Percentiles rank a stretch among this genome's conserved stretches.
Conservation (phyloP, 2,329 filamentous ascomycete genomes). For the Esteya vermicola region DNA sequence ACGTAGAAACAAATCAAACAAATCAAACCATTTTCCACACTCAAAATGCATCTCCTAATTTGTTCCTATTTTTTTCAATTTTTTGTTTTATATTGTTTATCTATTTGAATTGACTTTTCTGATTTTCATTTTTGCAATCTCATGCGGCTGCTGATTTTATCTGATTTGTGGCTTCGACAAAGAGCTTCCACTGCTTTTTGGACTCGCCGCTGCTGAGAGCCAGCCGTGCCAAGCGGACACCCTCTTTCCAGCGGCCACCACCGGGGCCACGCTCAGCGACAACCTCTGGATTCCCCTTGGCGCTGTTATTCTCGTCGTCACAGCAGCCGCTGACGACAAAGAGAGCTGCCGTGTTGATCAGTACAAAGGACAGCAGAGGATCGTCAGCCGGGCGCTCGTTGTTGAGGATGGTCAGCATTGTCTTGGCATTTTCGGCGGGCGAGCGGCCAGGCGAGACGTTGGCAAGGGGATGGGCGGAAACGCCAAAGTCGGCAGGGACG, state of each 20-base stretch:
- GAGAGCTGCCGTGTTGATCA: slow-evolving; percentile 84
- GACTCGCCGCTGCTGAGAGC: slow-evolving; percentile 76
- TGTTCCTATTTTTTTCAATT: no score
- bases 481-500: slow-evolving; percentile 73
- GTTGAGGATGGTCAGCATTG: slow-evolving; percentile 61
- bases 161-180: slow-evolving; percentile 67
- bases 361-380: slow-evolving; percentile 81
- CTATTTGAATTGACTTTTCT: neutral
- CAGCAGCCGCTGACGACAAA: slow-evolving; percentile 78
- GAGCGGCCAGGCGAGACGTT: slow-evolving; percentile 75
- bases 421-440: slow-evolving; percentile 75
- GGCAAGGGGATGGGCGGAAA: slow-evolving; percentile 57
- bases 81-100: slow-evolving; percentile 2
- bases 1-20: no score
- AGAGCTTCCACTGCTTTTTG: slow-evolving; percentile 67
- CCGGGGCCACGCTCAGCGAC: slow-evolving; percentile 73
- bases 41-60: no score
- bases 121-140: neutral
- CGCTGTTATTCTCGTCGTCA: slow-evolving; percentile 70
- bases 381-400: slow-evolving; percentile 62
- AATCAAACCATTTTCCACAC: no score
- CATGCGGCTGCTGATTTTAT: neutral
- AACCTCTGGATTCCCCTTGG: slow-evolving; percentile 62
- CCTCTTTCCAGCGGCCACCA: slow-evolving; percentile 88
- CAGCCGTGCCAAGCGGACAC: slow-evolving; percentile 74